Evolutionary conservation across 768 basidiomycete genomes (phyloP).

Genomic region (Bullera alba): DNA sequence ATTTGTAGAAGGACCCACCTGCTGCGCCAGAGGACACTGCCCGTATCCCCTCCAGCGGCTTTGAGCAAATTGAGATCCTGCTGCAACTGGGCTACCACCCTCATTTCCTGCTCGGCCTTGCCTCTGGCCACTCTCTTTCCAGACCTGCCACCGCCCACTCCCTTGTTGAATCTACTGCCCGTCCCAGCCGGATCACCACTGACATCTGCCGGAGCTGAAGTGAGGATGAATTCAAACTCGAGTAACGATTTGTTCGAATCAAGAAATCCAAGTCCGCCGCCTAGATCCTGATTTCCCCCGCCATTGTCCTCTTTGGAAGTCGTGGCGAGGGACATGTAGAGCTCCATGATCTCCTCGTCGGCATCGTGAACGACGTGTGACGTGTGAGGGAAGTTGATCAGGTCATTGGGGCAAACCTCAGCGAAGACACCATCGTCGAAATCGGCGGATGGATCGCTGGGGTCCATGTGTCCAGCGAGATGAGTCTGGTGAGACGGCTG

Average conservation of each 20-base stretch:
- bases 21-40: constrained; percentile 43
- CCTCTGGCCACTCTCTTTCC: neutral
- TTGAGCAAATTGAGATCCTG: constrained; percentile 41
- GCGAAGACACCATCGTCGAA: no score
- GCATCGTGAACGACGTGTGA: constrained; percentile 28
- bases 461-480: no score
- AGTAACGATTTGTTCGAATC: constrained; percentile 19
- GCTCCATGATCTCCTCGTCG: constrained; percentile 43
- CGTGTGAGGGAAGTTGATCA: constrained; percentile 24
- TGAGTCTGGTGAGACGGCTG: no score
- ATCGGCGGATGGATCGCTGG: no score
- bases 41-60: constrained; percentile 41
- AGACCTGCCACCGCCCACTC: neutral
- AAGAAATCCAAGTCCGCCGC: constrained; percentile 34
- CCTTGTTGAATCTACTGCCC: neutral
- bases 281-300: neutral
- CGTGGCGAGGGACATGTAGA: constrained; percentile 35
- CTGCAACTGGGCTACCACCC: constrained; percentile 19
- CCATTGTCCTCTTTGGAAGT: constrained; percentile 3
- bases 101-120: neutral
- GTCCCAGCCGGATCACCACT: neutral
- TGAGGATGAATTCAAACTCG: constrained; percentile 20
- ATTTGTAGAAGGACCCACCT: constrained; percentile 12
- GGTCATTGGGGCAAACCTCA: constrained; percentile 21
- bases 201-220: neutral